These are phyloP conservation scores for Umbilicus rupestris DNA, from an alignment of 164 flowering plant species.

Conservation along the genomic window DNA sequence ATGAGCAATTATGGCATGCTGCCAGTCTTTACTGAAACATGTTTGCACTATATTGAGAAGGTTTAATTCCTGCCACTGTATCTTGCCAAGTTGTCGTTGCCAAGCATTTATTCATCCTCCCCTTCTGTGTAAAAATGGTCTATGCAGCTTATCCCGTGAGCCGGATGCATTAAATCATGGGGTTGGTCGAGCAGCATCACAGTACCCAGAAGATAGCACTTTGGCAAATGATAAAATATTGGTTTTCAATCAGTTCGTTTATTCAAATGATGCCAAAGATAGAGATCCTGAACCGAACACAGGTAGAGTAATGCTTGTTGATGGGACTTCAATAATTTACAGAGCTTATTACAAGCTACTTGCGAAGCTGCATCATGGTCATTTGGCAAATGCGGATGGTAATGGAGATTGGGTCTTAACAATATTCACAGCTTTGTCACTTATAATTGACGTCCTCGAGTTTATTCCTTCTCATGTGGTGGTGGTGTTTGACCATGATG, in stretches of 20 bases:
- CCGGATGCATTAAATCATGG: background rate
- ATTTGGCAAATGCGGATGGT: conserved; percentile 82
- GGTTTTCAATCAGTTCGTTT: conserved; percentile 11
- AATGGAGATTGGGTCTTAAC: conserved; percentile 98
- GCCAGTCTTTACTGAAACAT: conserved; percentile 13
- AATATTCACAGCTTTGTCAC: conserved; percentile 73
- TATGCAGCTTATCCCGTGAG: background rate
- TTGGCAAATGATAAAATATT: conserved; percentile 17
- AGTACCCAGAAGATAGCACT: conserved; percentile 2
- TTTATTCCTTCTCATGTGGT: conserved; percentile 85
- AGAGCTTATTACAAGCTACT: conserved; percentile 84
- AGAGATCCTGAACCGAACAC: conserved; percentile 19
- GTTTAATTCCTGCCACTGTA: conserved; percentile 13
- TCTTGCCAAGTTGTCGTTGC: conserved; percentile 12
- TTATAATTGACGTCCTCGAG: conserved; percentile 80
- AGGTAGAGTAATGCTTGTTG: conserved; percentile 87
- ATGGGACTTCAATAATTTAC: conserved; percentile 80
- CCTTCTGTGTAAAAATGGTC: conserved; percentile 11
- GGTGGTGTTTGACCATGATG: conserved; percentile 97
- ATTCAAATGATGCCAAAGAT: conserved; percentile 17
- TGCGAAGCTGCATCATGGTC: conserved; percentile 82
- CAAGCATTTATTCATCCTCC: background rate
- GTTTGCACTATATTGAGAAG: conserved; percentile 22
- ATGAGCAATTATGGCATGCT: conserved; percentile 24
- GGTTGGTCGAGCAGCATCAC: background rate